phyloP scores from a whole-genome alignment of 352 stramenopile species.

The Phytopythium mirpurense region DNA sequence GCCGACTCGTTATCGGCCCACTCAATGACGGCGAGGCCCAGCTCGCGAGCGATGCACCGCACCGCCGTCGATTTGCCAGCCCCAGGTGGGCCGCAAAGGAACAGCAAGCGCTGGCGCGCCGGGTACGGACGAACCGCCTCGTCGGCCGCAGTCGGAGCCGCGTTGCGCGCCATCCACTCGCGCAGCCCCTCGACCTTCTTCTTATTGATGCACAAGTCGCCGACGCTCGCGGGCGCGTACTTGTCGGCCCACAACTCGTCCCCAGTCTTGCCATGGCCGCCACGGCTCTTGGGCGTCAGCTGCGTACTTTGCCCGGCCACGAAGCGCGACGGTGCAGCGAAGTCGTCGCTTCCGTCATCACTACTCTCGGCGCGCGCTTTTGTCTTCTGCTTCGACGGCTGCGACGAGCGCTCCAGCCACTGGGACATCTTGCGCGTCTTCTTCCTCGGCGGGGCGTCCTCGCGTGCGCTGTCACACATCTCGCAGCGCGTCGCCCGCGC shows the following conservation, averaged over 20 bases:
- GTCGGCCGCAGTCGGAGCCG: slow-evolving; percentile 3
- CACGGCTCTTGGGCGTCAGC: slow-evolving; percentile 5
- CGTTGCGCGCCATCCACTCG: slow-evolving; percentile 46
- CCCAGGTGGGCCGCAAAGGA: slow-evolving; percentile 76
- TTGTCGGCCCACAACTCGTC: slow-evolving; percentile 46
- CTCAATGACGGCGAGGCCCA: slow-evolving; percentile 50
- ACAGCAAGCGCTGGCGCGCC: slow-evolving; percentile 52
- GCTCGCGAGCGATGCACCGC: slow-evolving; percentile 39
- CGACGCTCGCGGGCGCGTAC: slow-evolving; percentile 30
- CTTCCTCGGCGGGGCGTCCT: slow-evolving; percentile 9
- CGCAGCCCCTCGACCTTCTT: slow-evolving; percentile 76
- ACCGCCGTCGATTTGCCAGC: slow-evolving; percentile 80
- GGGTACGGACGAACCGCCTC: slow-evolving; percentile 1
- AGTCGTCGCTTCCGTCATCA: slow-evolving; percentile 14
- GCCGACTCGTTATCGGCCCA: slow-evolving; percentile 70
- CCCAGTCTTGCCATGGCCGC: neutral
- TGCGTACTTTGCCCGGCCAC: neutral
- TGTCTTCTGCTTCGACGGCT: slow-evolving; percentile 12
- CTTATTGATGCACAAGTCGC: slow-evolving; percentile 80
- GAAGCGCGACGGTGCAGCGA: slow-evolving; percentile 6
- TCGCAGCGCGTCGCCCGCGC: slow-evolving; percentile 18
- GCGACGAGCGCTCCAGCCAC: slow-evolving; percentile 22
- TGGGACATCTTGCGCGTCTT: slow-evolving; percentile 35
- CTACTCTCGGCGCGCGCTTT: slow-evolving; percentile 11
- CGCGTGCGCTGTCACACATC: slow-evolving; percentile 31